Evolutionary conservation across 2,329 filamentous ascomycete species (phyloP).

Genomic region (Rutstroemia sp.): DNA sequence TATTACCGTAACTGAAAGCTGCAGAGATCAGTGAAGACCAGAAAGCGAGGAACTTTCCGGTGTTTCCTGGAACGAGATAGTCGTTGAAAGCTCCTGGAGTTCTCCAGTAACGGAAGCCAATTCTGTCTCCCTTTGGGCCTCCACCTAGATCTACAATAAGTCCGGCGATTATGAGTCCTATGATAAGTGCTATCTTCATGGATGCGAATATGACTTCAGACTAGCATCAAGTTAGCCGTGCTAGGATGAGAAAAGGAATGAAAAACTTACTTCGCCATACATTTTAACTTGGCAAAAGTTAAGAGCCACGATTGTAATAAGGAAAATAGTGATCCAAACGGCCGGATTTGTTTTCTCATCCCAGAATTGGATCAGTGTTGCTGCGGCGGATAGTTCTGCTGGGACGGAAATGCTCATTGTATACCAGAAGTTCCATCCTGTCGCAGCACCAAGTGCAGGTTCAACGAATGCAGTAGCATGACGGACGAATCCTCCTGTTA

Average conservation of each 20-base stretch:
- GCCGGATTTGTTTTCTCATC: constrained; percentile 46
- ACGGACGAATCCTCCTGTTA: constrained; percentile 35
- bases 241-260: constrained; percentile 54
- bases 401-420: constrained; percentile 31
- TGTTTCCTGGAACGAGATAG: constrained; percentile 52
- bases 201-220: constrained; percentile 43
- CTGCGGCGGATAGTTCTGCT: constrained; percentile 54
- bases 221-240: background rate
- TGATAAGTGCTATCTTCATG: constrained; percentile 54
- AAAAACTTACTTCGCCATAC: constrained; percentile 57
- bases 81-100: constrained; percentile 61
- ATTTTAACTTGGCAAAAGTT: constrained; percentile 57
- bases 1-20: constrained; percentile 41
- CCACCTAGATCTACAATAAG: constrained; percentile 58
- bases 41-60: constrained; percentile 50
- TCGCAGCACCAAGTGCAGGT: constrained; percentile 30
- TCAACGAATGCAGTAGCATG: constrained; percentile 33
- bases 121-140: constrained; percentile 47
- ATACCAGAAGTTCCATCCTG: constrained; percentile 49
- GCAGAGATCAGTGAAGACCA: constrained; percentile 38
- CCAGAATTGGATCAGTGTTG: constrained; percentile 58
- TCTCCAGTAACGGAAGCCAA: constrained; percentile 65
- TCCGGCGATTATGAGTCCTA: constrained; percentile 55
- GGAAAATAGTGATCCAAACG: constrained; percentile 36
- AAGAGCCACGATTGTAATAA: constrained; percentile 35